Conservation (phyloP, 352 stramenopile species). For the Pythium rishiriense region DNA sequence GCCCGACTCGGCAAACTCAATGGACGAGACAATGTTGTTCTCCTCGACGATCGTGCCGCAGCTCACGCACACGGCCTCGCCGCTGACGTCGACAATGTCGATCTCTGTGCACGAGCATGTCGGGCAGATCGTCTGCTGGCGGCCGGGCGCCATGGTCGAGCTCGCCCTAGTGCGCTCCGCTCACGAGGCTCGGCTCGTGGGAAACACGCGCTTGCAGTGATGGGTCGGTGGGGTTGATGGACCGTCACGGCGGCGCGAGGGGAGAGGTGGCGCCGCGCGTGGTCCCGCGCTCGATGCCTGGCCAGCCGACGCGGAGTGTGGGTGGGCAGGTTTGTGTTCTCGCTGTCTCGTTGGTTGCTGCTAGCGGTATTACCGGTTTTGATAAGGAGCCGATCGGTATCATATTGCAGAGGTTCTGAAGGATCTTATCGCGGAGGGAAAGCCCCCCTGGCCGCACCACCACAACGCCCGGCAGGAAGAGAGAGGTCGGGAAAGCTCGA, state of each 20-base stretch:
- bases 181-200: too few species aligned
- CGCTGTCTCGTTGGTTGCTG: conserved; percentile 27
- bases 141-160: conserved; percentile 3
- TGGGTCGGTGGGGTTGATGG: too few species aligned
- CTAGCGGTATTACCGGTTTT: conserved; percentile 16
- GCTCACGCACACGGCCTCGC: conserved; percentile 85
- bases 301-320: conserved; percentile 4
- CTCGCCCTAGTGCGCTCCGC: neutral
- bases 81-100: conserved; percentile 92
- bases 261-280: too few species aligned
- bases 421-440: conserved; percentile 17
- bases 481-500: neutral
- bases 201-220: too few species aligned
- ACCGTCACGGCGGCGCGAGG: neutral
- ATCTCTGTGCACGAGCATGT: conserved; percentile 96
- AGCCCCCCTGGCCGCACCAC: conserved; percentile 28
- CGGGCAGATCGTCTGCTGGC: conserved; percentile 74
- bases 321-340: neutral
- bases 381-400: conserved; percentile 7
- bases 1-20: conserved; percentile 96
- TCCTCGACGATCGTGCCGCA: conserved; percentile 95
- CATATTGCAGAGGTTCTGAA: neutral
- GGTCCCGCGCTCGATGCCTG: neutral
- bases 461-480: conserved; percentile 23
- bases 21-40: conserved; percentile 96